Conservation (phyloP, 371 early-diverging fungal genomes). For the Circinella minor region DNA sequence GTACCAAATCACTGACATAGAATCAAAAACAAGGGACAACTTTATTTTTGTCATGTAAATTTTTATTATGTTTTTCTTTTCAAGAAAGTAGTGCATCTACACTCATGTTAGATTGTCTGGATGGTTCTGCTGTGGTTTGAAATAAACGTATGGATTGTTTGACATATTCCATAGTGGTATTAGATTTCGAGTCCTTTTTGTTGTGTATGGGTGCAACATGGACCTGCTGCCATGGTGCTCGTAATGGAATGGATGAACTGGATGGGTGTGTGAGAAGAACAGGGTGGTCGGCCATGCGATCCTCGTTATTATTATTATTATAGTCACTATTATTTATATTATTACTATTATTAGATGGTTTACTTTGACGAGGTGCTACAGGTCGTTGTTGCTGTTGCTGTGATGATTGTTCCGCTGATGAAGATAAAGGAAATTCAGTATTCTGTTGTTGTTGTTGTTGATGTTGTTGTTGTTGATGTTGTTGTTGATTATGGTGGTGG, state of each 20-base stretch:
- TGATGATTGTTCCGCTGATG: not conserved
- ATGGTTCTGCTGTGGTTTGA: not conserved
- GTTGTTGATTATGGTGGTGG: not conserved
- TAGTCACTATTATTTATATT: not conserved
- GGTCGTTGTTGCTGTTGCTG: not conserved
- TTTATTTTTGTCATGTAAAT: not conserved
- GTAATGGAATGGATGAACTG: slow-evolving; percentile 2
- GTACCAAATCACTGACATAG: no score
- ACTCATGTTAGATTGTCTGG: slow-evolving; percentile 15
- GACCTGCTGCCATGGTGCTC: slow-evolving; percentile 9
- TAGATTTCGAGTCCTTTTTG: not conserved
- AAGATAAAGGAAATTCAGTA: no score
- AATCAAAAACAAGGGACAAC: not conserved
- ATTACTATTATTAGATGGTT: not conserved
- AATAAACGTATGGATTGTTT: slow-evolving; percentile 5
- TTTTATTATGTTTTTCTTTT: not conserved
- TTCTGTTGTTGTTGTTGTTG: not conserved
- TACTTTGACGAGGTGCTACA: slow-evolving; percentile 2
- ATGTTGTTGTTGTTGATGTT: not conserved
- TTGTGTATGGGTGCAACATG: slow-evolving; percentile 7
- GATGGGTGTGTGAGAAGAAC: slow-evolving; percentile 21
- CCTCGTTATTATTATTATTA: not conserved
- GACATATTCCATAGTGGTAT: slow-evolving; percentile 3
- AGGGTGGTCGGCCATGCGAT: not conserved
- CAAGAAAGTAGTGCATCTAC: slow-evolving; percentile 23